Evolutionary conservation across 345 rosid species (phyloP), one percentile per base, ranked within the genome.

Genomic region (Lagerstroemia speciosa): DNA sequence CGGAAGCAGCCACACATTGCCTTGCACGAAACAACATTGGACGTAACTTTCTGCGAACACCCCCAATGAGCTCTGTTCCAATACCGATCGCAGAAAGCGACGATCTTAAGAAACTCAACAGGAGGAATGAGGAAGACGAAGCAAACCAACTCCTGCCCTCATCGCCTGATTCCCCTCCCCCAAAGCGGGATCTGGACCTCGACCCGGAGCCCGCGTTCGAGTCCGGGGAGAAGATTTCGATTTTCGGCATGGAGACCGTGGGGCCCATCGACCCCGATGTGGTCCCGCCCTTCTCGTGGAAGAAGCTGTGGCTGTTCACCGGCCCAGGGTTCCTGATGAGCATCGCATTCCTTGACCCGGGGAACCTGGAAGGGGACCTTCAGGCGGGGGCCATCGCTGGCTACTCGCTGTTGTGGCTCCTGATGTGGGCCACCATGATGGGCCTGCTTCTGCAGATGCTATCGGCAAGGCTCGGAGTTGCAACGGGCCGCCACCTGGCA

Each of bases 311-410:
- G 98, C 50, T 83, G 19, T 93, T 93, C 77, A 91, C 96, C 2
- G 98, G 98, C 26, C 97, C 97, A 0, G 98, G 98, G 8, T 93
- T 93, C 50, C 77, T 93, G n/a, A 93, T 93, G 97, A 87, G 96
- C 77, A 91, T 93, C 76, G 98, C 92, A 65, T 91, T 93, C 72
- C 74, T 93, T 69, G 98, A 93, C 85, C 98, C 94, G 17, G 98
- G 97, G 66, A 93, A 93, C 79, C 70, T 93, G 52, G 98, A 93
- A 53, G 98, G 98, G 57, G 97, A 89, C 86, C 93, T 93, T 16
- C 98, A 93, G 85, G 90, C 94, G 15, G 97, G 98, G 12, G 96
- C 97, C 1, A 80, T 91, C 32, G 98, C 96, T 7, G 98, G 98
- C 1, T 93, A 93, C 75, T 86, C 97, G 41, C 76, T 93, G 60